These are phyloP conservation scores for Trypanosoma lewisi DNA, from an alignment of 208 protist species.

Conservation along the genomic window DNA sequence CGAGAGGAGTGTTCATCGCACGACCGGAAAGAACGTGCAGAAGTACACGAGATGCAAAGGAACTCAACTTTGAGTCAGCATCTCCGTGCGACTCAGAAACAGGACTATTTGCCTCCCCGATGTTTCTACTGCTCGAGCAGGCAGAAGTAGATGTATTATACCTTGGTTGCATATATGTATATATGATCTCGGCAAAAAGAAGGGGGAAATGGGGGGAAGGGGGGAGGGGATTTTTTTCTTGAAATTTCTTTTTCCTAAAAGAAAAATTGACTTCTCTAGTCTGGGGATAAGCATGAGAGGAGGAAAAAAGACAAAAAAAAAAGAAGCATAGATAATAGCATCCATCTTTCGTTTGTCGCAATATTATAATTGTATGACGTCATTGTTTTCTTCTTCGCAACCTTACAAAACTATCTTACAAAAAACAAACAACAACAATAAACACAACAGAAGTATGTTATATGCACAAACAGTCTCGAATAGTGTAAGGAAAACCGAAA, in stretches of 20 bases:
- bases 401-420: no score
- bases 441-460: no score
- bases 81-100: background rate
- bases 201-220: no score
- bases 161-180: conserved; percentile 1
- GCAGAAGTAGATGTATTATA: background rate
- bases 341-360: no score
- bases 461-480: no score
- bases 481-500: conserved; percentile 10
- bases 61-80: conserved; percentile 16
- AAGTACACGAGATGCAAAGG: conserved; percentile 26
- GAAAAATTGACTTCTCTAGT: no score
- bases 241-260: no score
- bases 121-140: background rate
- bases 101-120: background rate
- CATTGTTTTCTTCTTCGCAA: no score
- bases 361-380: no score
- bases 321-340: background rate
- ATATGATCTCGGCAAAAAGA: no score
- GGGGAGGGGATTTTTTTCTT: no score
- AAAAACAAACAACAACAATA: no score
- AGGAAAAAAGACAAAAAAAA: conserved; percentile 7
- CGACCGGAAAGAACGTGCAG: conserved; percentile 46
- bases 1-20: conserved; percentile 23
- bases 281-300: background rate